These are phyloP conservation scores for Dendrobium nobile DNA, from an alignment of 106 monocot species.

Conservation along the genomic window DNA sequence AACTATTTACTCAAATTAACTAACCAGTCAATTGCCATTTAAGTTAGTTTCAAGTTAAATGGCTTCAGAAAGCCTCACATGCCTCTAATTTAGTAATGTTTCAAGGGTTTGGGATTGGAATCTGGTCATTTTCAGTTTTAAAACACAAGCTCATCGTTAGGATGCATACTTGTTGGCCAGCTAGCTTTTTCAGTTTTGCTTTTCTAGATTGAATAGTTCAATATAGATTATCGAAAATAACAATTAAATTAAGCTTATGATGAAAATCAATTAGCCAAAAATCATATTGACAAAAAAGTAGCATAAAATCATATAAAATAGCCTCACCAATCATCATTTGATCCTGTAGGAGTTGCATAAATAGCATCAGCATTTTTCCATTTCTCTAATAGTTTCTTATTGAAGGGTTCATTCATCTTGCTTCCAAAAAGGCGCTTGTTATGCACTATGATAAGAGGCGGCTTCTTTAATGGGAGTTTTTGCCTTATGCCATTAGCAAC, in stretches of 20 bases:
- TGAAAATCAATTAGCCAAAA: neutral
- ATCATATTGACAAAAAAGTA: neutral
- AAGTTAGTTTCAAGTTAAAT: neutral
- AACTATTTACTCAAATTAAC: no score
- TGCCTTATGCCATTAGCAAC: constrained; percentile 71
- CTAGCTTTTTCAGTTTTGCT: no score
- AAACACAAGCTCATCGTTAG: no score
- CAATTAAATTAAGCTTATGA: neutral
- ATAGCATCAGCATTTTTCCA: constrained; percentile 82
- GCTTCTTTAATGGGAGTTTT: constrained; percentile 64
- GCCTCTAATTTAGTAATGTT: neutral
- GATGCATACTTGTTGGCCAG: no score
- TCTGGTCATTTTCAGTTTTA: no score
- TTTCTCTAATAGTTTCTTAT: constrained; percentile 66
- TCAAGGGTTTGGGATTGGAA: neutral
- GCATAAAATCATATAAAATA: constrained; percentile 3
- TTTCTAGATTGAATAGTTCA: no score
- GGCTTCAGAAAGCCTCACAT: neutral
- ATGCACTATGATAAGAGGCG: constrained; percentile 75
- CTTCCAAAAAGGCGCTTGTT: constrained; percentile 50
- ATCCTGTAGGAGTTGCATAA: constrained; percentile 89
- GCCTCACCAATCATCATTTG: constrained; percentile 93
- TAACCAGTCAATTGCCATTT: neutral
- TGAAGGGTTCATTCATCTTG: constrained; percentile 40
- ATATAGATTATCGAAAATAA: neutral